These are phyloP conservation scores for Camellia japonica DNA, from an alignment of 148 eudicot species.

Conservation along the genomic window DNA sequence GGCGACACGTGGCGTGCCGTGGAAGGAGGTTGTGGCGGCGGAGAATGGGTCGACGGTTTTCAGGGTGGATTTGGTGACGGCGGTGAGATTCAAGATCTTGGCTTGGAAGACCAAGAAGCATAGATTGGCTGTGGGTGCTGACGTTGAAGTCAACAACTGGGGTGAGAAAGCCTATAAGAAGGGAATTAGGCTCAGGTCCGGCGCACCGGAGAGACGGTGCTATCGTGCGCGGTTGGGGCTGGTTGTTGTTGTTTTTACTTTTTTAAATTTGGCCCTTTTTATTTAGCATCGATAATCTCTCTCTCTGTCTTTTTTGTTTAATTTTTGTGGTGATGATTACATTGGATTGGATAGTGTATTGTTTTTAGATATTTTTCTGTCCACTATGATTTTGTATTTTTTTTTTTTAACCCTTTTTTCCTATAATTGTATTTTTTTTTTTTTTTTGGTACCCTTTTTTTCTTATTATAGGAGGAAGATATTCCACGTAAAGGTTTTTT, in stretches of 20 bases:
- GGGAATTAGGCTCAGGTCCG: constrained; percentile 51
- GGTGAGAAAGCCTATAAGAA: constrained; percentile 37
- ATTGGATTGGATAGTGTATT: not conserved
- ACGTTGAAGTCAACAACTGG: constrained; percentile 39
- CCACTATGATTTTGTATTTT: not conserved
- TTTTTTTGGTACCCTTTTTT: too few species aligned
- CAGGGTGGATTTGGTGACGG: constrained; percentile 56
- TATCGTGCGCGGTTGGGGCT: not conserved
- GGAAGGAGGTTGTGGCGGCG: constrained; percentile 23
- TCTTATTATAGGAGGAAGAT: too few species aligned
- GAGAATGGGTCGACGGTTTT: constrained; percentile 34
- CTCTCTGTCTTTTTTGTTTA: not conserved
- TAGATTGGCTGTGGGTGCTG: constrained; percentile 35
- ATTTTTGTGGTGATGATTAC: not conserved
- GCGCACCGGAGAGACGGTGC: constrained; percentile 18
- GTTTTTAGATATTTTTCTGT: not conserved
- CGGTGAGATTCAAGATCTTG: constrained; percentile 49
- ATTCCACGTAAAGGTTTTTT: too few species aligned
- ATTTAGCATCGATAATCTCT: not conserved
- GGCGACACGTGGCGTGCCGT: constrained; percentile 26
- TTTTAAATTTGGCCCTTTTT: constrained; percentile 12
- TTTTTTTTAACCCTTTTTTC: too few species aligned
- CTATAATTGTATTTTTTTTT: too few species aligned
- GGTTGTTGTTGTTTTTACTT: not conserved
- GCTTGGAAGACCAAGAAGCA: constrained; percentile 57